Conservation (phyloP, 2,329 filamentous ascomycete species). For the Byssochlamys sp. region DNA sequence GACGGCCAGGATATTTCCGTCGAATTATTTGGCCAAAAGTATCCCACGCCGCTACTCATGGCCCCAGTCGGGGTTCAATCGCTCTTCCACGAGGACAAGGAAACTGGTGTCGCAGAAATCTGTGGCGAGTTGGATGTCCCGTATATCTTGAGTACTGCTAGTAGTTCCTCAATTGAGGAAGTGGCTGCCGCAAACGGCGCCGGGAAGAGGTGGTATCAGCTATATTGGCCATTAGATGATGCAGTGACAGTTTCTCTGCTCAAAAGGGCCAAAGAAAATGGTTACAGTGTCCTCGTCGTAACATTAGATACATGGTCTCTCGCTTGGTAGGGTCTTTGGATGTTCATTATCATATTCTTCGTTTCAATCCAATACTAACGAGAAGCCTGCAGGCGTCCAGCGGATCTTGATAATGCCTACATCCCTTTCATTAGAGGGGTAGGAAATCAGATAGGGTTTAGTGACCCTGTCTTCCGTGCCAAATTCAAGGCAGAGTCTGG, state of each 20-base stretch:
- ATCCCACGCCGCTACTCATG: conserved; percentile 48
- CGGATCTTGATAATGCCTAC: conserved; percentile 52
- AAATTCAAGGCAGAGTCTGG: conserved; percentile 46
- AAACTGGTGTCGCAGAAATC: conserved; percentile 54
- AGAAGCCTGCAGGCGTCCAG: conserved; percentile 39
- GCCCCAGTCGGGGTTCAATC: conserved; percentile 62
- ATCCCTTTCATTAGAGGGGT: conserved; percentile 48
- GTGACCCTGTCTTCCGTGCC: conserved; percentile 55
- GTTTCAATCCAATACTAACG: neutral
- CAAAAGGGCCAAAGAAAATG: conserved; percentile 49
- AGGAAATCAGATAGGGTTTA: conserved; percentile 55
- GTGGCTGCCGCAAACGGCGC: conserved; percentile 50
- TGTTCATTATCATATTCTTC: neutral
- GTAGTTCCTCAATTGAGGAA: conserved; percentile 56
- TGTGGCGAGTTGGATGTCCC: conserved; percentile 54
- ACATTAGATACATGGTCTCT: conserved; percentile 64
- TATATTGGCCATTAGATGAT: conserved; percentile 63
- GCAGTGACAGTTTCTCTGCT: conserved; percentile 57
- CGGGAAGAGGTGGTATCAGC: conserved; percentile 59
- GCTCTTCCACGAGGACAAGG: conserved; percentile 57
- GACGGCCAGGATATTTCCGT: conserved; percentile 40
- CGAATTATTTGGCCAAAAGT: conserved; percentile 43
- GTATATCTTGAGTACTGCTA: conserved; percentile 59
- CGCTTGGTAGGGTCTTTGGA: conserved; percentile 40
- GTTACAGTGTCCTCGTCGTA: conserved; percentile 58